Evolutionary conservation across 345 rosid species (phyloP).

Genomic region (Eucalyptus marginata): DNA sequence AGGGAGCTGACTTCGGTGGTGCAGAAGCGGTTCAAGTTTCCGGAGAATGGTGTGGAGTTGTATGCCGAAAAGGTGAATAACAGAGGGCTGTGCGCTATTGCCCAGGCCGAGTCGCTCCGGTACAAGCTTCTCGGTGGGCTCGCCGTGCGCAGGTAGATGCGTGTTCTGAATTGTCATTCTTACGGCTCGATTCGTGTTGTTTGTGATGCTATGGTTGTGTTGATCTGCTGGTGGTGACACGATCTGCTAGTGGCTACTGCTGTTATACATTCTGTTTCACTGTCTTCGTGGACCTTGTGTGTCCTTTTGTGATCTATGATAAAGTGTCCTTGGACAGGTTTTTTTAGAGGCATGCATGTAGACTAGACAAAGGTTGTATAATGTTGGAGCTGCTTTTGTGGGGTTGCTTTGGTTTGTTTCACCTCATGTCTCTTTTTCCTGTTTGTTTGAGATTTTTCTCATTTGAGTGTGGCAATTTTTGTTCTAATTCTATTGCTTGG

Average conservation of each 20-base stretch:
- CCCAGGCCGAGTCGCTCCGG: slow-evolving; percentile 89
- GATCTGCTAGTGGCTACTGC: background rate
- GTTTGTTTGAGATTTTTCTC: background rate
- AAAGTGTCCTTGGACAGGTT: background rate
- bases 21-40: slow-evolving; percentile 73
- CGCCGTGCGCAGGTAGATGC: slow-evolving; percentile 59
- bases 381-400: background rate
- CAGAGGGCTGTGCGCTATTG: slow-evolving; percentile 86
- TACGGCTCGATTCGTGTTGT: background rate
- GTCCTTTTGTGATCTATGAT: background rate
- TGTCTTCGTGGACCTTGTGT: background rate
- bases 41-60: slow-evolving; percentile 66
- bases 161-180: background rate
- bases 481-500: background rate
- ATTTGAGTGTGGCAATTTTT: background rate
- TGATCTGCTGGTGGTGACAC: background rate
- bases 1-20: slow-evolving; percentile 81
- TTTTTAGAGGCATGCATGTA: background rate
- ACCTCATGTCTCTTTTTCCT: background rate
- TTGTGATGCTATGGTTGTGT: background rate
- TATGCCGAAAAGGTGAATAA: slow-evolving; percentile 71
- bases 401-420: background rate
- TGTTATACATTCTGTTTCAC: background rate
- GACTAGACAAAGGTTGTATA: background rate
- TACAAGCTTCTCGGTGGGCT: slow-evolving; percentile 92